Base-by-base conservation (phyloP, 2,329 filamentous ascomycete species). In the Sporothrix sp. region DNA sequence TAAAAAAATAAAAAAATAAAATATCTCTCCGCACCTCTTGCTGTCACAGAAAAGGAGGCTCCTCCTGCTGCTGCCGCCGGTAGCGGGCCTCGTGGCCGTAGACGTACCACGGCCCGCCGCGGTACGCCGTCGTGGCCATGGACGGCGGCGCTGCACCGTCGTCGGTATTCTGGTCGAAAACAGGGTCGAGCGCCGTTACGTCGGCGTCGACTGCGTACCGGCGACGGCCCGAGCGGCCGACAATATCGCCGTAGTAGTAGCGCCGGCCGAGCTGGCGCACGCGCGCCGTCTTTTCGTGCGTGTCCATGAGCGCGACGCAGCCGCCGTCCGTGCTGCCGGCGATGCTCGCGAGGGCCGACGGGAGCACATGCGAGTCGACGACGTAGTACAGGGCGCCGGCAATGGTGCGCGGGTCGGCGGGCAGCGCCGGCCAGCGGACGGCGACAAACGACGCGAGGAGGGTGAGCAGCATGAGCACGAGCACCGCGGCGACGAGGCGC, bases 331-430 rank as follows among this genome's bases (percentile, higher is more conserved):
- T 50, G 9, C 8, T 35, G 42, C 35, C 42, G 30, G 27, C 32
- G 16, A 46, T 37, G 25, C 60, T 58, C 21, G 53, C 54, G 21
- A 64, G 52, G 7, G 32, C 44, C n/a, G 60, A 59, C 21, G 57
- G 57, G 33, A 63, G 52, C 58, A 65, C 52, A 50, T 58, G 54
- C 44, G 54, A 56, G 48, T 59, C 58, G n/a, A 59, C 60, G 0
- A 70, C 64, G 36, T 72, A 72, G 56, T 68, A 71, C 66, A 74
- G 63, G 3, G 68, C 61, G 4, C 71, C 72, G 0, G 68, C 70
- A 8, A 76, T 63, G 1, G 64, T 72, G 20, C 70, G 69, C 18
- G 71, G 73, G 16, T 74, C 71, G 2, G 72, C 65, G 0, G 71
- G 68, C 64, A 75, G 67, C 21, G 65, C 61, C 3, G 69, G 71